Conservation (phyloP, 2,329 filamentous ascomycete genomes). For the Xylaria digitata region DNA sequence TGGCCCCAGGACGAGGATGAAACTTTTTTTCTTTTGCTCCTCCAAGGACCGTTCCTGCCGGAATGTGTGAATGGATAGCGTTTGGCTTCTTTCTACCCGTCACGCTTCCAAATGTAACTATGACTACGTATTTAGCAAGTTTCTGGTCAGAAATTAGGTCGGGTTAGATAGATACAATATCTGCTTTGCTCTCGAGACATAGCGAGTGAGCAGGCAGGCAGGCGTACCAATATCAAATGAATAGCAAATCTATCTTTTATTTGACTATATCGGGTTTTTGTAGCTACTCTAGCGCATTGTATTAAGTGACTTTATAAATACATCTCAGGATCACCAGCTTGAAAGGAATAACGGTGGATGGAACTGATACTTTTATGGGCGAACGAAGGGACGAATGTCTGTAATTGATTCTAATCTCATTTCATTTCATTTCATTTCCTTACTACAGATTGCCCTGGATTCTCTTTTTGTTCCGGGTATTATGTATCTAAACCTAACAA, state of each 20-base stretch:
- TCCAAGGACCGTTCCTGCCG: background rate
- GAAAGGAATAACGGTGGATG: background rate
- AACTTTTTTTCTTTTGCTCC: slow-evolving; percentile 8
- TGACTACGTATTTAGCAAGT: slow-evolving; percentile 10
- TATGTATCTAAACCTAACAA: background rate
- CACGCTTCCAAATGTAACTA: slow-evolving; percentile 23
- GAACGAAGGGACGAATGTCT: background rate
- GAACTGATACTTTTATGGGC: background rate
- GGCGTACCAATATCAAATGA: slow-evolving; percentile 14
- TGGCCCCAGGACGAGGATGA: background rate
- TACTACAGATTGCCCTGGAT: background rate
- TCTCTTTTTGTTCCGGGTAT: background rate
- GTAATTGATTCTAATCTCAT: no score
- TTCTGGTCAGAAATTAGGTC: slow-evolving; percentile 7
- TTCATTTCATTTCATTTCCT: background rate
- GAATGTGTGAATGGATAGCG: slow-evolving; percentile 6
- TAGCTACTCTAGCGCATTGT: background rate
- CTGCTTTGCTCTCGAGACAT: slow-evolving; percentile 9
- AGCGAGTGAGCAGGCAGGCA: slow-evolving; percentile 14
- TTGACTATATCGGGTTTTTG: background rate
- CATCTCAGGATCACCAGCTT: background rate
- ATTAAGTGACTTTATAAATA: background rate
- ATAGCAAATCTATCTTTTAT: background rate
- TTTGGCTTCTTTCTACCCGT: slow-evolving; percentile 6
- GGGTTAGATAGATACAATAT: slow-evolving; percentile 25